Evolutionary conservation across 2,329 filamentous ascomycete species (phyloP), one percentile per base, ranked within the genome.

Genomic region (Nigrospora oryzae): DNA sequence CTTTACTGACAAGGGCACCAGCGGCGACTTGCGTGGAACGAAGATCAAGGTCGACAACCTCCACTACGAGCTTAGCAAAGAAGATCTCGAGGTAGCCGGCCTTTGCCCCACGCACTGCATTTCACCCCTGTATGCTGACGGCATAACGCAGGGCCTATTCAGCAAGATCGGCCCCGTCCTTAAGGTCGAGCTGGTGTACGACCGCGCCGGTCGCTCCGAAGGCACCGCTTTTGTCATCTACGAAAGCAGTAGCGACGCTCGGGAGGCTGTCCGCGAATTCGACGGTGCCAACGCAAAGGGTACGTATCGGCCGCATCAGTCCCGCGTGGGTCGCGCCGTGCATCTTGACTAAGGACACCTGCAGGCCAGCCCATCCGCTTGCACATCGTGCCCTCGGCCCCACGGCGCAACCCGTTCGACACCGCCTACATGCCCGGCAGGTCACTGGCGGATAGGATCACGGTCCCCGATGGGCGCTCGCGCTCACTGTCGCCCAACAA

Each of bases 221-320:
- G 90, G 90, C 45, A 75, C 84, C 34, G 90, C 89, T 7, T 93
- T 81, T 57, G 85, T 96, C 40, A 90, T 84, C 10, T 95, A 94
- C 66, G 77, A 83, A 53, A 72, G 70, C 45, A 68, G 77, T 41
- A 74, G 79, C 40, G 86, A 95, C 62, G 90, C 90, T 11, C 70
- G 75, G 54, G 73, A 77, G 38, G 90, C 90, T 2, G 76, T 95
- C 45, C 74, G 72, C 44, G 84, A 95, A 56, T 96, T 85, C 59
- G 84, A 96, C 60, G 88, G 88, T 45, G 89, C 89, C 51, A 95
- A 95, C 60, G 90, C 90, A 46, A 90, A 93, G 55, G 85, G 84
- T 75, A 69, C 61, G 60, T 38, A 36, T 17, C 14, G 15, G 14
- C 10, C 10, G 13, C 7, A 30, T 30, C 13, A 12, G 17, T 39